Base-by-base conservation (phyloP, 2,329 filamentous ascomycete genomes). In the Monosporascus sp. region DNA sequence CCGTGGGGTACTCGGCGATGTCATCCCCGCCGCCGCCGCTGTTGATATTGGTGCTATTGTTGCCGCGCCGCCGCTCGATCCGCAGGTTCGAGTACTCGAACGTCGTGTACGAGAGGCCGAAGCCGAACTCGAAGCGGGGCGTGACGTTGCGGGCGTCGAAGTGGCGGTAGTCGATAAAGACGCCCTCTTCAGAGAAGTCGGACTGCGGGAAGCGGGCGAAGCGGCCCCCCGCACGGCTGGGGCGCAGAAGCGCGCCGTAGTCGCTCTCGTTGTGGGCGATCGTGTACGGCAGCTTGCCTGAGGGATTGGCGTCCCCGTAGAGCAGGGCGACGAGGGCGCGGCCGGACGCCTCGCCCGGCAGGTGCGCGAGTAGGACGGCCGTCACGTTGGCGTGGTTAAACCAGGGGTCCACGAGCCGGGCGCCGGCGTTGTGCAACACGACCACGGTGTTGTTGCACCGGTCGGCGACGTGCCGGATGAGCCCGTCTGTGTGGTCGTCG, bases 331-430 rank as follows among this genome's bases (percentile, higher is more conserved):
- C 77, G 6, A 86, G 62, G 0, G 81, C 77, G 1, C 71, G 68
- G 0, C 85, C 85, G 1, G 78, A 80, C 52, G 85, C 81, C 61
- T 88, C 82, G 0, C 85, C 85, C 0, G 84, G 85, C 0, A 87
- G 71, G 60, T 87, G 84, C 5, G 81, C 84, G 58, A 82, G 82
- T 0, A 88, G 73, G 17, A 88, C 71, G 1, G 78, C 83, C 0
- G 83, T 87, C 36, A 88, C 77, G 56, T 88, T 87, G 7, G 76
- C 70, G 54, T 88, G 77, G 48, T 87, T 78, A 54, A 83, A 73
- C 72, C 82, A 88, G 1, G 72, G 70, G 54, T 87, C 83, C 0
- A 87, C 78, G 0, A 85, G 66, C 1, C 84, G 75, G 9, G 79
- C 72, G 0, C 85, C 85, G 1, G 83, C 82, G 43, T 85, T 87